A percentile compares a stretch with the other conserved stretches of the same genome.
Conservation (phyloP, 2,329 filamentous ascomycete genomes). For the Sclerotinia glacialis region DNA sequence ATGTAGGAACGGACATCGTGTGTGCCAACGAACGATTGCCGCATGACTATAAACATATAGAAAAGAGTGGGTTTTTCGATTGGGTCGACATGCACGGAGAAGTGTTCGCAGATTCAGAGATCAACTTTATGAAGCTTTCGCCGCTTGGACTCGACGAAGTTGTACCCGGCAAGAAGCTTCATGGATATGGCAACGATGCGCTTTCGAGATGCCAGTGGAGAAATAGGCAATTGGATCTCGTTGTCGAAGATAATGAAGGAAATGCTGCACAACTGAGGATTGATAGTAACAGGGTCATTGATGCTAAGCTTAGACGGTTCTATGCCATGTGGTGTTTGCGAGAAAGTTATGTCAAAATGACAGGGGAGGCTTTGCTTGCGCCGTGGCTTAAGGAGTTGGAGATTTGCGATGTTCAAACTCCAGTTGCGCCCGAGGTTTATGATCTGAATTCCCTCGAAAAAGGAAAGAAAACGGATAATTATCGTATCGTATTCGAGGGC, state of each 20-base stretch:
- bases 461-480: constrained; percentile 29
- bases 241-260: constrained; percentile 19
- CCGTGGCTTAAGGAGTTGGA: constrained; percentile 69
- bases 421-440: constrained; percentile 22
- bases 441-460: constrained; percentile 27
- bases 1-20: constrained; percentile 74
- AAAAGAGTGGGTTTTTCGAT: constrained; percentile 56
- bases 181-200: constrained; percentile 26
- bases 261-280: constrained; percentile 32
- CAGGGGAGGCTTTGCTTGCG: constrained; percentile 72
- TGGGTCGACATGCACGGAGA: constrained; percentile 72
- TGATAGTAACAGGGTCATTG: constrained; percentile 44
- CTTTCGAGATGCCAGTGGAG: constrained; percentile 35
- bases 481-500: constrained; percentile 33
- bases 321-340: constrained; percentile 78
- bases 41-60: constrained; percentile 58
- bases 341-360: constrained; percentile 81
- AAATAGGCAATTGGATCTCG: constrained; percentile 27
- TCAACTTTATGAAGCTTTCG: constrained; percentile 55
- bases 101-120: constrained; percentile 64
- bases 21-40: constrained; percentile 66
- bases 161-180: constrained; percentile 17
- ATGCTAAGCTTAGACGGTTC: constrained; percentile 65
- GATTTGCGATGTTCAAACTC: constrained; percentile 55
- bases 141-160: constrained; percentile 26